A percentile compares a stretch with the other conserved stretches of the same genome.
phyloP scores from a whole-genome alignment of 768 basidiomycete species.

The Cubamyces lactineus region DNA sequence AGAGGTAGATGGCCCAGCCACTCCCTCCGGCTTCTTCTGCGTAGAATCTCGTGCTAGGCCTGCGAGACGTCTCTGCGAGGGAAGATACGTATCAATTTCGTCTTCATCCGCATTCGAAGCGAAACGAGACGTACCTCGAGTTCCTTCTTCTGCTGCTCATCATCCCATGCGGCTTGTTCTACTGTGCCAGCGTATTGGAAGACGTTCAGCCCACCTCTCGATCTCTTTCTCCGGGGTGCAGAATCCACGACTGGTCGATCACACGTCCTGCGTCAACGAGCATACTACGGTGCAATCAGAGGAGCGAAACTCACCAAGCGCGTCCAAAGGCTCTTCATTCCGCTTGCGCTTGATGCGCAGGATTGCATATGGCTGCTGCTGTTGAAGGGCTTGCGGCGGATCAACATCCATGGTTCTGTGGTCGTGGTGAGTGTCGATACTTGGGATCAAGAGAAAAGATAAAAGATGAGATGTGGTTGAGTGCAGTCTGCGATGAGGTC shows the following conservation, averaged over 20 bases:
- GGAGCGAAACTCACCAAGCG: constrained; percentile 58
- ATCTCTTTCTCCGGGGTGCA: constrained; percentile 59
- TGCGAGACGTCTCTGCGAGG: constrained; percentile 31
- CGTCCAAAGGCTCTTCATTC: constrained; percentile 82
- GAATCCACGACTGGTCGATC: constrained; percentile 17
- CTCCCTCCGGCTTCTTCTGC: constrained; percentile 6
- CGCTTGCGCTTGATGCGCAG: constrained; percentile 83
- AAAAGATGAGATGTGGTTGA: background rate
- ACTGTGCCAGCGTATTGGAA: constrained; percentile 85
- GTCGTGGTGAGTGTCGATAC: background rate
- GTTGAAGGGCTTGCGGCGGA: constrained; percentile 4
- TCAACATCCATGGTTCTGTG: constrained; percentile 14
- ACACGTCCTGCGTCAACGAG: background rate
- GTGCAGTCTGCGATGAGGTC: background rate
- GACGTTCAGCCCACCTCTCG: constrained; percentile 56
- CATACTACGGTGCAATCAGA: background rate
- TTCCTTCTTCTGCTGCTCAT: constrained; percentile 55
- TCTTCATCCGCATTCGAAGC: background rate
- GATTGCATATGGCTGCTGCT: constrained; percentile 61
- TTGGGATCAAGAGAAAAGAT: background rate
- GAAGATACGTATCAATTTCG: background rate
- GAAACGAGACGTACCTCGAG: constrained; percentile 55
- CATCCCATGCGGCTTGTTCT: constrained; percentile 69
- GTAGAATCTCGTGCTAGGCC: constrained; percentile 28
- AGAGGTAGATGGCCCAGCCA: constrained; percentile 3